Evolutionary conservation across 2,329 filamentous ascomycete species (phyloP), one percentile per base, ranked within the genome.

Genomic region (Myriosclerotinia duriaeana): DNA sequence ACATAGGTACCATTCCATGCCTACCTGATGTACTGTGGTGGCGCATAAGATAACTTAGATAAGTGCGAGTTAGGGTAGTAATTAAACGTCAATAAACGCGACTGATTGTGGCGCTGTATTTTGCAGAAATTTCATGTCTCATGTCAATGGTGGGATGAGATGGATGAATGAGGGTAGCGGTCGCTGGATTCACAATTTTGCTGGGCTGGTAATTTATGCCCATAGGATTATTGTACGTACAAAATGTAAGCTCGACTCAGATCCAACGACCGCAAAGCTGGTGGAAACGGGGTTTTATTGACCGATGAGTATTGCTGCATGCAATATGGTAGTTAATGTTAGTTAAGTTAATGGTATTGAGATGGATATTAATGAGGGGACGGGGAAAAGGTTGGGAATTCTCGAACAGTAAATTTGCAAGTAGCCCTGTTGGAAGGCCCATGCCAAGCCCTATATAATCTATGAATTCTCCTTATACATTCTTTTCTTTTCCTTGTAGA

Each of bases 11-110:
- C 30, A 17, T 48, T 20, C n/a, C 30, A 26, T 38, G 56, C 30
- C 12, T 60, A 48, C 44, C 56, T 48, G 42, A 48, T 38, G 42
- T 38, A 26, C 42, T 48, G 7, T 48, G 14, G 30, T 48, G 44
- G 22, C 56, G 30, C 56, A 48, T 60, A 48, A 20, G 42, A 38
- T 60, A 60, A 30, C 56, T 12, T 22, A 36, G 26, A 48, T 40
- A 36, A 20, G 20, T 48, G 20, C 44, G 42, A 26, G n/a, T 60
- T 46, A 11, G 30, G 12, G 30, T 46, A 50, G 56, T 7, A 48
- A 60, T 60, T 60, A 50, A 50, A 60, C 44, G 44, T 60, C 44
- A 64, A 64, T 22, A 42, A 59, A 60, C 54, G 63, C 63, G 54
- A 54, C 46, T 60, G 63, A 36, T 65, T 36, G 63, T 60, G 63